Conservation (phyloP, 257 asterid genomes). For the Thymus mandschuricus region DNA sequence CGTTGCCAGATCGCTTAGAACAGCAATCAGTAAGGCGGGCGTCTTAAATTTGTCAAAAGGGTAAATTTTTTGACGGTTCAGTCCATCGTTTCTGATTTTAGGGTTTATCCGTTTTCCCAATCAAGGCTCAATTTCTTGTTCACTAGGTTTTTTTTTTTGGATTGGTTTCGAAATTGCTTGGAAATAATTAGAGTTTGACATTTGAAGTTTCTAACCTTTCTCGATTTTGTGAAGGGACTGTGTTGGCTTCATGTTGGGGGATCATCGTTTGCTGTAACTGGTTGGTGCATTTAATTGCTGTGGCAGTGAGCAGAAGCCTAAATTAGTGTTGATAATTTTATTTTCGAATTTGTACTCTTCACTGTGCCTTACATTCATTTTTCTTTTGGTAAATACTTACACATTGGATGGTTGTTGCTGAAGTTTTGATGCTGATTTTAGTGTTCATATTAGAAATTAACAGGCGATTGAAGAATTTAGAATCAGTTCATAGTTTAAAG, state of each 20-base stretch:
- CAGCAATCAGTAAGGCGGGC: constrained; percentile 9
- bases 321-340: not conserved
- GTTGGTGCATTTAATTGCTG: constrained; percentile 14
- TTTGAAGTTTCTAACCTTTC: constrained; percentile 10
- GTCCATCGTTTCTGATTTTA: constrained; percentile 25
- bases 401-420: constrained; percentile 19
- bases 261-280: constrained; percentile 8
- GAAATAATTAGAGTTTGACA: not conserved
- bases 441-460: not conserved
- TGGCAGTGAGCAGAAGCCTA: constrained; percentile 22
- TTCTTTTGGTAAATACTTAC: not conserved
- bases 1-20: constrained; percentile 17
- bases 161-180: constrained; percentile 4
- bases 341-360: not conserved
- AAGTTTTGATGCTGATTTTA: constrained; percentile 12
- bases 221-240: constrained; percentile 23
- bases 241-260: constrained; percentile 24
- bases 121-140: constrained; percentile 5
- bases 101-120: constrained; percentile 36
- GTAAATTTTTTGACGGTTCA: constrained; percentile 12
- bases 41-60: not conserved
- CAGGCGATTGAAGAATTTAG: not conserved
- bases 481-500: not conserved
- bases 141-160: not conserved
- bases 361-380: not conserved